Evolutionary conservation across 129 eudicot genomes (phyloP).

Genomic region (Smallanthus sonchifolius): DNA sequence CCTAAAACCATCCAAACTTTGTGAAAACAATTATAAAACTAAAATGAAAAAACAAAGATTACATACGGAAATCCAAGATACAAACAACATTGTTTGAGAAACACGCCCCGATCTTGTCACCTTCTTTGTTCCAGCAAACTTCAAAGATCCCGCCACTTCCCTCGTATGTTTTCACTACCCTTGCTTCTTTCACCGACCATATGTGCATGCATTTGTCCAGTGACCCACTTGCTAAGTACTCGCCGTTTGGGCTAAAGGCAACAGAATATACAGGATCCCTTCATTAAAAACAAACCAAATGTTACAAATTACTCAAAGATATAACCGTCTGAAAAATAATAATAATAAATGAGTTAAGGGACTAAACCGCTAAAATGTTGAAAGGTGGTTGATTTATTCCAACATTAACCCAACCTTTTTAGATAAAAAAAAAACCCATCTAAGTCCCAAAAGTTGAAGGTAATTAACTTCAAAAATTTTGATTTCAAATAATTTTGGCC

Average conservation of each 20-base stretch:
- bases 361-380: background rate
- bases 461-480: background rate
- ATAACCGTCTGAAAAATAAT: background rate
- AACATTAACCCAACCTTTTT: too few species aligned
- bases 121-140: conserved; percentile 97
- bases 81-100: conserved; percentile 72
- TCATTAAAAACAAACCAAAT: background rate
- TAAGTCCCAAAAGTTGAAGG: background rate
- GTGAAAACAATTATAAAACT: background rate
- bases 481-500: background rate
- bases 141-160: conserved; percentile 92
- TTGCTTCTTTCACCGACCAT: conserved; percentile 88
- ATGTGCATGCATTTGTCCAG: conserved; percentile 76
- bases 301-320: background rate
- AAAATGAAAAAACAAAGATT: background rate
- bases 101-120: conserved; percentile 80
- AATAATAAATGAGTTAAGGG: background rate
- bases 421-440: too few species aligned
- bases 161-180: conserved; percentile 60
- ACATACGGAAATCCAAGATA: conserved; percentile 78
- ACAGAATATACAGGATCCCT: conserved; percentile 92
- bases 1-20: conserved; percentile 22
- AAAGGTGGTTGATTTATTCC: too few species aligned
- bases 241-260: conserved; percentile 89
- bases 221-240: conserved; percentile 85